Conservation (phyloP, 1,139 yeast genomes). For the Sugiyamaella japonica region DNA sequence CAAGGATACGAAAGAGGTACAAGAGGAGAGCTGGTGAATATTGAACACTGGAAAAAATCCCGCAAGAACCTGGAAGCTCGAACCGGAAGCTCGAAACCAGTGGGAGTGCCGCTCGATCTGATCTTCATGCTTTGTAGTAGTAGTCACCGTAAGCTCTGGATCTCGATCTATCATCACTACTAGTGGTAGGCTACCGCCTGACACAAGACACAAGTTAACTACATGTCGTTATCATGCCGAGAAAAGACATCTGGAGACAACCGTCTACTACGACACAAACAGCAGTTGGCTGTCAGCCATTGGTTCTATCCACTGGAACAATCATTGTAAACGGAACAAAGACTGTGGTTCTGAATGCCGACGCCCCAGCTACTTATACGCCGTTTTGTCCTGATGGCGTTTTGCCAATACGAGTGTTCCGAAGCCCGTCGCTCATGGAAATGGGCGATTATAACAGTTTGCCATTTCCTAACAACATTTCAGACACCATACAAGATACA, state of each 20-base stretch:
- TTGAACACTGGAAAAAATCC: no score
- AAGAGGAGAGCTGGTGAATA: no score
- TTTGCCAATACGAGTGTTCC: constrained; percentile 21
- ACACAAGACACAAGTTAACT: neutral
- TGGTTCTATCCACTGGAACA: constrained; percentile 23
- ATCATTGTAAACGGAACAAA: constrained; percentile 24
- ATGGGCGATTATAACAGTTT: constrained; percentile 9
- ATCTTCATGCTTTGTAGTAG: no score
- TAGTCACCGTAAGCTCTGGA: no score
- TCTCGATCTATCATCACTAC: neutral
- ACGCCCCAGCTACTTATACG: constrained; percentile 22
- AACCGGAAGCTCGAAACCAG: no score
- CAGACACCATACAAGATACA: neutral
- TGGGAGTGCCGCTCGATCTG: no score
- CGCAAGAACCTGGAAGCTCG: no score
- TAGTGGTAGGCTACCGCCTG: neutral
- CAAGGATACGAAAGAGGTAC: no score
- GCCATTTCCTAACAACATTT: neutral
- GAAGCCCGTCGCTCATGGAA: constrained; percentile 20
- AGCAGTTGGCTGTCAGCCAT: constrained; percentile 23
- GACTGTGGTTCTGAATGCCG: constrained; percentile 20
- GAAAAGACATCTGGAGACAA: constrained; percentile 25
- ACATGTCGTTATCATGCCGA: constrained; percentile 1
- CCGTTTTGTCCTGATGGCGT: constrained; percentile 26
- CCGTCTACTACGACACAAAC: constrained; percentile 20